Evolutionary conservation across 2,329 filamentous ascomycete genomes (phyloP).

Genomic region (Nemania sp.): DNA sequence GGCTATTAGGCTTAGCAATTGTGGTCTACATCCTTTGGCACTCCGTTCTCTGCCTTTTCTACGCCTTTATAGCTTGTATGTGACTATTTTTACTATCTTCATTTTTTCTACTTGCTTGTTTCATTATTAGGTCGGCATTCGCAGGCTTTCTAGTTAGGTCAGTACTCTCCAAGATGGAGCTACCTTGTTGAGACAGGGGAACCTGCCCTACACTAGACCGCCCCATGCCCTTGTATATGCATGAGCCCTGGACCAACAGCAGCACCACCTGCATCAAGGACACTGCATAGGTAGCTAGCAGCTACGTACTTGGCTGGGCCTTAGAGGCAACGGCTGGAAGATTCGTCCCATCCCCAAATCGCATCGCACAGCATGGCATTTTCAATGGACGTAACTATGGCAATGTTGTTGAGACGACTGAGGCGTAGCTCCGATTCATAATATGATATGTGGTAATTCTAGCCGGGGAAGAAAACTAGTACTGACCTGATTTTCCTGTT

Average conservation of each 20-base stretch:
- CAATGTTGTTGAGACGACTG: background rate
- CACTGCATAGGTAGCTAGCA: constrained; percentile 32
- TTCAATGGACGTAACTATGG: constrained; percentile 13
- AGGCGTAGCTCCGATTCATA: background rate
- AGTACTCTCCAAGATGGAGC: constrained; percentile 30
- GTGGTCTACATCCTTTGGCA: background rate
- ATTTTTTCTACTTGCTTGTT: constrained; percentile 1
- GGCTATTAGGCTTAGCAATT: background rate
- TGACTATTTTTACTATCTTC: background rate
- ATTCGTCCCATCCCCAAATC: constrained; percentile 20
- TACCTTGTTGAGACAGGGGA: constrained; percentile 39
- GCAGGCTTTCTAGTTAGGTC: constrained; percentile 5
- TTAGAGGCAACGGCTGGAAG: constrained; percentile 6
- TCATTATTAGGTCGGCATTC: background rate
- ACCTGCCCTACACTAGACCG: constrained; percentile 41
- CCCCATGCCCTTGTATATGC: constrained; percentile 47
- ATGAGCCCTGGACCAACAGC: constrained; percentile 43
- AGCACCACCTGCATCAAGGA: constrained; percentile 45
- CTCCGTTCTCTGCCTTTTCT: background rate
- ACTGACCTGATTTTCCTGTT: constrained; percentile 28
- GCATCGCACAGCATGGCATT: constrained; percentile 21
- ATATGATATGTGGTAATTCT: constrained; percentile 1
- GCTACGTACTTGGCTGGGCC: constrained; percentile 23
- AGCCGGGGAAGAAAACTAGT: background rate
- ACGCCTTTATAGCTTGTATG: constrained; percentile 18